Conservation (phyloP, 2,329 filamentous ascomycete species). For the Alternaria ventricosa region DNA sequence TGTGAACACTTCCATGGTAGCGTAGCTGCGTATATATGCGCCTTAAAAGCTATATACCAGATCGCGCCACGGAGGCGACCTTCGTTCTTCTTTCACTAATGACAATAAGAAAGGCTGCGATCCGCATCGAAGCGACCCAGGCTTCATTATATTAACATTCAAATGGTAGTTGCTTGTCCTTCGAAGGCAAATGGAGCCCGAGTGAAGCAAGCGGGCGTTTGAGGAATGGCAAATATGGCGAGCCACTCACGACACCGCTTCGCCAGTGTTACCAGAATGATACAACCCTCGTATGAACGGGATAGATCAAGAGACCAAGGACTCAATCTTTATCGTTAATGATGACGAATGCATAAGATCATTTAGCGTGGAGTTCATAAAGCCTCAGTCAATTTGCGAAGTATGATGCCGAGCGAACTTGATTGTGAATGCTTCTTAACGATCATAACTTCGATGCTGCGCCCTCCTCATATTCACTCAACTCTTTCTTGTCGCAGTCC, state of each 20-base stretch:
- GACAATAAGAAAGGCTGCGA: neutral
- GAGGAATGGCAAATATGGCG: neutral
- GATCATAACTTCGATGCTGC: slow-evolving; percentile 1
- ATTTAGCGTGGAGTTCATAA: neutral
- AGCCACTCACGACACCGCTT: neutral
- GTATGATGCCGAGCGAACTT: neutral
- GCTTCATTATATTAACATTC: neutral
- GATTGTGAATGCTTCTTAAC: neutral
- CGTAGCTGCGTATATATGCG: neutral
- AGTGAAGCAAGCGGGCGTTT: neutral
- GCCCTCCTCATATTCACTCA: slow-evolving; percentile 19
- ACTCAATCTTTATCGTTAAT: neutral
- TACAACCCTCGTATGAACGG: neutral
- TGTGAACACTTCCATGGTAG: neutral
- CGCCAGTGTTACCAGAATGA: neutral
- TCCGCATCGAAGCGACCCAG: neutral
- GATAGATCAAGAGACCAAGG: neutral
- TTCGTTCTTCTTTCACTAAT: neutral
- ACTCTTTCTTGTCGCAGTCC: slow-evolving; percentile 13
- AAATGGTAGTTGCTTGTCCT: neutral
- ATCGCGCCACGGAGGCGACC: neutral
- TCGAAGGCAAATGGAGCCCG: neutral
- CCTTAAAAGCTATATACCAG: too few species aligned
- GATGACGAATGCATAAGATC: neutral
- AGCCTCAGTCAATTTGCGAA: neutral